Evolutionary conservation across 176 grass and related monocot species (phyloP).

Genomic region (Chrysopogon serrulatus): DNA sequence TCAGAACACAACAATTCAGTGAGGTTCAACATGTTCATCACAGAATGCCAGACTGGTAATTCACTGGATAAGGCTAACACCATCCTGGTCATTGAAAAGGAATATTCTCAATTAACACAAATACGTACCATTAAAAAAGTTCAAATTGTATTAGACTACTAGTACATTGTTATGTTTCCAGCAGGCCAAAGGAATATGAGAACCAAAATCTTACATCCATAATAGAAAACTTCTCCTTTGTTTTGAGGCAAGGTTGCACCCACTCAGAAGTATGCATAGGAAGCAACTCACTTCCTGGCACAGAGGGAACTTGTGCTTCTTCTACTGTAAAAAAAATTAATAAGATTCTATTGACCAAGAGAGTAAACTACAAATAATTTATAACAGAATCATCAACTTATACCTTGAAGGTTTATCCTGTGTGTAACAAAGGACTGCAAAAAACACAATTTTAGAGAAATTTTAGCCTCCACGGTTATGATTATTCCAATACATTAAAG

Average conservation of each 20-base stretch:
- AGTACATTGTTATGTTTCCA: background rate
- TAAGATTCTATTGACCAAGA: background rate
- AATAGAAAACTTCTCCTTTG: slow-evolving; percentile 69
- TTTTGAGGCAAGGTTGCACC: slow-evolving; percentile 63
- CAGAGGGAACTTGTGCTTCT: slow-evolving; percentile 38
- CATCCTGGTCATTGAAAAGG: slow-evolving; percentile 36
- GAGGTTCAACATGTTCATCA: slow-evolving; percentile 18
- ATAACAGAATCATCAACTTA: slow-evolving; percentile 42
- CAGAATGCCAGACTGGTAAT: background rate
- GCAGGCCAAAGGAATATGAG: background rate
- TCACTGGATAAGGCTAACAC: slow-evolving; percentile 42
- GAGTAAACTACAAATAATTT: background rate
- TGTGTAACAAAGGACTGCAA: slow-evolving; percentile 92
- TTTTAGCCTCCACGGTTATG: background rate
- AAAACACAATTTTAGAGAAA: slow-evolving; percentile 17
- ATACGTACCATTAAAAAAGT: background rate
- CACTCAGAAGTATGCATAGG: slow-evolving; percentile 57
- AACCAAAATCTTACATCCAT: slow-evolving; percentile 49
- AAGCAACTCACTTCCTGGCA: slow-evolving; percentile 12
- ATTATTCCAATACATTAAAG: background rate
- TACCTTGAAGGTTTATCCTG: slow-evolving; percentile 63
- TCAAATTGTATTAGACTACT: background rate
- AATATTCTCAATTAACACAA: slow-evolving; percentile 27
- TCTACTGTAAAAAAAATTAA: slow-evolving; percentile 23
- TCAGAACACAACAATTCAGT: slow-evolving; percentile 11